Conservation (phyloP, 805 yeast species). For the Sungouiozyma intestinalis region DNA sequence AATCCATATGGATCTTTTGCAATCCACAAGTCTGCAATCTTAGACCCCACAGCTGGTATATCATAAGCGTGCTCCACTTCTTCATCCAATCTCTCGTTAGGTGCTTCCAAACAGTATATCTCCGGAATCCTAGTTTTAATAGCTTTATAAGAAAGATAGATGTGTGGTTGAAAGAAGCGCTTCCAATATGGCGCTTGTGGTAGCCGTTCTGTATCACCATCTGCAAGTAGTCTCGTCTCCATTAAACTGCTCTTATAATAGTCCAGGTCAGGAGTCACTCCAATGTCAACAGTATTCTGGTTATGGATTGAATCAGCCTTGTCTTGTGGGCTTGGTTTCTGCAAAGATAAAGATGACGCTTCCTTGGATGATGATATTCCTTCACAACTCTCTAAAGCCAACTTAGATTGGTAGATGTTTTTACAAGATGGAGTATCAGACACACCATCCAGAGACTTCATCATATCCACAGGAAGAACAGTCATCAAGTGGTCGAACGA, state of each 20-base stretch:
- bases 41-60: conserved; percentile 60
- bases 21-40: conserved; percentile 78
- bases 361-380: conserved; percentile 12
- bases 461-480: conserved; percentile 57
- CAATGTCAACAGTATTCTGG: conserved; percentile 18
- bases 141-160: conserved; percentile 40
- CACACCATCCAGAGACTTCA: conserved; percentile 68
- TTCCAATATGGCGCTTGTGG: conserved; percentile 34
- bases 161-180: conserved; percentile 47
- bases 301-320: conserved; percentile 9
- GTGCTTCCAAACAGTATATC: conserved; percentile 40
- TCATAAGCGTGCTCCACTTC: conserved; percentile 55
- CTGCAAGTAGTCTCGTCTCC: conserved; percentile 57
- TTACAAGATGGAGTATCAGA: conserved; percentile 47
- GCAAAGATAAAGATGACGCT: conserved; percentile 2
- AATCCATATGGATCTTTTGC: conserved; percentile 86
- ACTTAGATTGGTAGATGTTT: conserved; percentile 21
- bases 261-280: conserved; percentile 1
- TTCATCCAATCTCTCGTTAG: conserved; percentile 32
- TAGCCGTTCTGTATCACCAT: conserved; percentile 34
- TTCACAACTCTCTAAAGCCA: background rate
- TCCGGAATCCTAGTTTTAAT: conserved; percentile 47
- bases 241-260: conserved; percentile 17
- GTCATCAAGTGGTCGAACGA: conserved; percentile 57
- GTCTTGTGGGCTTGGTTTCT: background rate